A percentile compares a stretch with the other conserved stretches of the same genome.
These are phyloP conservation scores for Gracilaria gracilis DNA, from an alignment of 23 red algal species.

Conservation along the genomic window DNA sequence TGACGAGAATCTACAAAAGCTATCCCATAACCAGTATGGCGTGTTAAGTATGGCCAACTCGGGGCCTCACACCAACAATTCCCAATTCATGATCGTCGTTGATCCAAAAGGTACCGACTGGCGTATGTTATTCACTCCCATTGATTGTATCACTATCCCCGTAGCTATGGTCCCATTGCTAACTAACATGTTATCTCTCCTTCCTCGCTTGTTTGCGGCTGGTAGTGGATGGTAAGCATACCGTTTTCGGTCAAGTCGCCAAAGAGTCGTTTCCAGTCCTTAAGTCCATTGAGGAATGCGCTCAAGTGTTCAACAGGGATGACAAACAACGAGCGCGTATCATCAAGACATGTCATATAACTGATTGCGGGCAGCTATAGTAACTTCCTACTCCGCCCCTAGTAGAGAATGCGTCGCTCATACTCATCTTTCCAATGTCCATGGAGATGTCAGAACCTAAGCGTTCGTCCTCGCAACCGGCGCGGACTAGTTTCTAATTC, in stretches of 20 bases:
- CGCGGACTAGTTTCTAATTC: background rate
- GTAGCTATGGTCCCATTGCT: background rate
- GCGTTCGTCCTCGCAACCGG: background rate
- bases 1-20: constrained; percentile 84
- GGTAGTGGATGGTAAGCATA: constrained; percentile 75
- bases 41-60: constrained; percentile 97
- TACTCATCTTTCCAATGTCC: background rate
- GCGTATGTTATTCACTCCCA: constrained; percentile 38
- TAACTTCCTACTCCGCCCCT: background rate
- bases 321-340: constrained; percentile 65
- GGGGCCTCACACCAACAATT: constrained; percentile 91
- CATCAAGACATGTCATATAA: constrained; percentile 57
- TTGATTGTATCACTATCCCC: background rate
- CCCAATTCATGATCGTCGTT: constrained; percentile 77
- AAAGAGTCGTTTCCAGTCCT: constrained; percentile 51
- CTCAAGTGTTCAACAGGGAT: constrained; percentile 56
- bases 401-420: background rate
- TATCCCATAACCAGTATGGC: constrained; percentile 78
- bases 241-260: constrained; percentile 54
- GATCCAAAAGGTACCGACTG: constrained; percentile 60
- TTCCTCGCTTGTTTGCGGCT: background rate
- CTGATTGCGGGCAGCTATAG: constrained; percentile 60
- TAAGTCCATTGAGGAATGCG: constrained; percentile 53
- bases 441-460: background rate
- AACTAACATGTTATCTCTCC: constrained; percentile 3